Conservation (phyloP, 768 basidiomycete species). For the Rhodotorula diobovata region DNA sequence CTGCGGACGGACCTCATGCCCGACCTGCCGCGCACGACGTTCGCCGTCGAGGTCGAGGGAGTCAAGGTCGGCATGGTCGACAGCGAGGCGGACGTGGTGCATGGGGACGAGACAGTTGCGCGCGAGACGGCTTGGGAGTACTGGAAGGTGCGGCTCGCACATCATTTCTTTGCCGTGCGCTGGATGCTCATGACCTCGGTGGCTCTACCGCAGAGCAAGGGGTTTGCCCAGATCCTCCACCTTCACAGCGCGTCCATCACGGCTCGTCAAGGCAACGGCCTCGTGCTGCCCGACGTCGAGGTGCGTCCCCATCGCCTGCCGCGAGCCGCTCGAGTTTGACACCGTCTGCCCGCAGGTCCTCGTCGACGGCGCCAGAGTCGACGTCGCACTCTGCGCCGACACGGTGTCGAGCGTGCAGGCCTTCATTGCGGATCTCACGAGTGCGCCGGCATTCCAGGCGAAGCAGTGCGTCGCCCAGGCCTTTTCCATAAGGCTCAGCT, state of each 20-base stretch:
- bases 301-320: too few relatives aligned
- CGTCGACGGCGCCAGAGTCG: constrained; percentile 12
- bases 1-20: constrained; percentile 70
- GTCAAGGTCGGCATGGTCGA: constrained; percentile 10
- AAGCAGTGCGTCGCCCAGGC: background rate
- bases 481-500: background rate
- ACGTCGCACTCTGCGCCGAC: constrained; percentile 47
- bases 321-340: background rate
- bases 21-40: constrained; percentile 57
- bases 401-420: constrained; percentile 43
- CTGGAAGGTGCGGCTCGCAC: constrained; percentile 33
- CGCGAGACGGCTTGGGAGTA: background rate
- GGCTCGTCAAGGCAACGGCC: constrained; percentile 11
- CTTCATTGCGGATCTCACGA: constrained; percentile 42
- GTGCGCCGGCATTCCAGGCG: background rate
- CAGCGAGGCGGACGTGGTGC: constrained; percentile 7
- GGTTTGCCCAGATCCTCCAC: background rate
- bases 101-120: background rate
- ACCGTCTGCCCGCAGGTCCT: constrained; percentile 8
- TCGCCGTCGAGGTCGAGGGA: constrained; percentile 50
- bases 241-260: background rate
- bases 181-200: background rate
- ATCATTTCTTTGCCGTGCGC: background rate
- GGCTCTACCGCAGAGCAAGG: background rate
- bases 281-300: constrained; percentile 35